These are phyloP conservation scores for Nakaseomyces glabratus DNA, from an alignment of 1,139 yeast species.

Conservation along the genomic window DNA sequence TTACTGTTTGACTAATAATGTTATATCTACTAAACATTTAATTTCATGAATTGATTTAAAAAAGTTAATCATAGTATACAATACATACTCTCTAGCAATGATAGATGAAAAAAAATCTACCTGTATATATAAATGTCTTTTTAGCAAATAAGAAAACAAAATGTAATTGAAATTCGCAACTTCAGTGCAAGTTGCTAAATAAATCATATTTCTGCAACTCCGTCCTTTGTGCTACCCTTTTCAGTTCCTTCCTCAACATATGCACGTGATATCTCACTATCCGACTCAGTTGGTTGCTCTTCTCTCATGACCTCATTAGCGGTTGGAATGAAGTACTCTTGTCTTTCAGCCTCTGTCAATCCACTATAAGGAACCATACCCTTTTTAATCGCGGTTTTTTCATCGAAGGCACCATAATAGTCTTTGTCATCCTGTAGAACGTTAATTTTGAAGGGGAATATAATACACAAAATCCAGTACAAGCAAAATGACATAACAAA, in stretches of 20 bases:
- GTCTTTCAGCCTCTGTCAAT: slow-evolving; percentile 23
- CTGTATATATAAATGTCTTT: too few relatives aligned
- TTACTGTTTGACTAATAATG: too few relatives aligned
- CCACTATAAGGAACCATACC: slow-evolving; percentile 29
- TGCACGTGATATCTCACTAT: slow-evolving; percentile 1
- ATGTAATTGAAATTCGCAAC: too few relatives aligned
- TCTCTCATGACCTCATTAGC: slow-evolving; percentile 1
- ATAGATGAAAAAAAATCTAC: too few relatives aligned
- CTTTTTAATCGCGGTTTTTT: slow-evolving; percentile 31
- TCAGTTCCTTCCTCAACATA: slow-evolving; percentile 3
- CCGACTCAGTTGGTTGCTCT: slow-evolving; percentile 6
- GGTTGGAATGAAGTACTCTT: slow-evolving; percentile 4
- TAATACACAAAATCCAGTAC: slow-evolving; percentile 32
- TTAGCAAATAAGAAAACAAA: too few relatives aligned
- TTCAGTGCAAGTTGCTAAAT: too few relatives aligned
- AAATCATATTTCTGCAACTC: too few relatives aligned
- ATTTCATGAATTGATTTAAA: too few relatives aligned
- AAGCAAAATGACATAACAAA: slow-evolving; percentile 35
- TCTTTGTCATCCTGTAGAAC: slow-evolving; percentile 34
- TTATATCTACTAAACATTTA: too few relatives aligned
- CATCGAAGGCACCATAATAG: slow-evolving; percentile 35
- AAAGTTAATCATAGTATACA: too few relatives aligned
- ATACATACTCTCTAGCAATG: too few relatives aligned
- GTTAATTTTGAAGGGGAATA: slow-evolving; percentile 34
- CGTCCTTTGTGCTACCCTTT: slow-evolving; percentile 10